A percentile compares a stretch with the other conserved stretches of the same genome.
phyloP scores from a whole-genome alignment of 345 rosid species.

The Carallia brachiata region DNA sequence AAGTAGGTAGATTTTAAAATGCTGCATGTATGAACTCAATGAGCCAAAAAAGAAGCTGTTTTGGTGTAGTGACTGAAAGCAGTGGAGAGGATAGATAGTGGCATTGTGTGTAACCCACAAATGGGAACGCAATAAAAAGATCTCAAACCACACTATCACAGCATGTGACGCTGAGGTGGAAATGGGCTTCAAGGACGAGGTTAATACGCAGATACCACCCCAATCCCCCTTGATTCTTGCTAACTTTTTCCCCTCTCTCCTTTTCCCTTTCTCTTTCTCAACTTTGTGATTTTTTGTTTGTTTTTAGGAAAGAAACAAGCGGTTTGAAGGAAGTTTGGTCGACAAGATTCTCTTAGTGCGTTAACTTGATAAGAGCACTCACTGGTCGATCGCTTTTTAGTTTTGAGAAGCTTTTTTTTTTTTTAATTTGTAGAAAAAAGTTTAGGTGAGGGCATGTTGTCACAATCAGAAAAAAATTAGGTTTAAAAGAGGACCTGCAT shows the following conservation, averaged over 20 bases:
- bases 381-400: neutral
- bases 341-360: neutral
- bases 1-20: no score
- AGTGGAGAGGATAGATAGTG: neutral
- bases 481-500: no score
- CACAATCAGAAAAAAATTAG: no score
- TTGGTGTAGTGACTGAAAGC: neutral
- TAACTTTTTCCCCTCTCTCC: neutral
- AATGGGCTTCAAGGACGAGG: neutral
- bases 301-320: no score
- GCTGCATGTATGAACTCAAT: no score
- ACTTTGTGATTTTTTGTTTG: neutral
- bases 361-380: conserved; percentile 12
- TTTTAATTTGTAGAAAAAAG: neutral
- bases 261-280: neutral
- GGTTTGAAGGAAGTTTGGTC: neutral
- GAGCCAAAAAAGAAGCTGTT: neutral
- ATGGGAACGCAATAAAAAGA: conserved; percentile 11
- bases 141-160: neutral
- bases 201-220: neutral
- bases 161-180: conserved; percentile 29
- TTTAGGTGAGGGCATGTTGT: no score
- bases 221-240: neutral
- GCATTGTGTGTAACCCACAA: conserved; percentile 28
- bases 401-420: neutral